These are phyloP conservation scores for Phytophthora chlamydospora DNA, from an alignment of 352 stramenopile genomes.

Conservation along the genomic window DNA sequence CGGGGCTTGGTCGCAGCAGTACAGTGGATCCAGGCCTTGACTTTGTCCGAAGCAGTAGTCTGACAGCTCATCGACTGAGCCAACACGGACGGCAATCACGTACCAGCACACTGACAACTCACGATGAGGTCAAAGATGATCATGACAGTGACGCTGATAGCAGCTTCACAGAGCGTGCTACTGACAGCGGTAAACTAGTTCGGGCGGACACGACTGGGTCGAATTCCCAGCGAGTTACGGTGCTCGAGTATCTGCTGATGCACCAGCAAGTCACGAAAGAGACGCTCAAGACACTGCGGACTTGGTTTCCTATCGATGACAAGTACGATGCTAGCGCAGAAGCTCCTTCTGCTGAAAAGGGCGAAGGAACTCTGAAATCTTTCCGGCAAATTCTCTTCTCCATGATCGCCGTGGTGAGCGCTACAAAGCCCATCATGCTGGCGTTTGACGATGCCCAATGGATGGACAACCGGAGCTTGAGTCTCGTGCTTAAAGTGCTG, in stretches of 20 bases:
- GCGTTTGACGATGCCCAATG: constrained; percentile 80
- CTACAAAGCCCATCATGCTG: constrained; percentile 63
- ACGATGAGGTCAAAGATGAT: constrained; percentile 23
- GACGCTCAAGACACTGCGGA: constrained; percentile 52
- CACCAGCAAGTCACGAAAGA: constrained; percentile 48
- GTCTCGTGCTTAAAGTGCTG: constrained; percentile 60
- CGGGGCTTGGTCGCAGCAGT: background rate
- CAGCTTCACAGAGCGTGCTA: constrained; percentile 4
- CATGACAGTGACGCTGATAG: constrained; percentile 10
- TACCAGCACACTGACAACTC: constrained; percentile 33
- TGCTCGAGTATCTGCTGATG: constrained; percentile 65
- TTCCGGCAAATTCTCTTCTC: constrained; percentile 63
- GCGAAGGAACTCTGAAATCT: constrained; percentile 52
- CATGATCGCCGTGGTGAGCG: constrained; percentile 59
- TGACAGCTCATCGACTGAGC: constrained; percentile 20
- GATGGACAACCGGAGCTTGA: constrained; percentile 74
- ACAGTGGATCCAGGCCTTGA: constrained; percentile 11
- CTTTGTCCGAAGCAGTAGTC: constrained; percentile 6
- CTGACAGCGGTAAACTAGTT: constrained; percentile 1
- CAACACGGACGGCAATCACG: constrained; percentile 26
- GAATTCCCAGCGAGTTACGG: constrained; percentile 45
- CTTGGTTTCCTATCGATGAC: constrained; percentile 53
- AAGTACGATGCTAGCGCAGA: background rate
- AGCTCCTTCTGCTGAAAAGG: constrained; percentile 24
- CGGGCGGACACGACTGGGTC: constrained; percentile 10